These are phyloP conservation scores for Diaporthe velutina DNA, from an alignment of 2,329 filamentous ascomycete genomes.

Conservation along the genomic window DNA sequence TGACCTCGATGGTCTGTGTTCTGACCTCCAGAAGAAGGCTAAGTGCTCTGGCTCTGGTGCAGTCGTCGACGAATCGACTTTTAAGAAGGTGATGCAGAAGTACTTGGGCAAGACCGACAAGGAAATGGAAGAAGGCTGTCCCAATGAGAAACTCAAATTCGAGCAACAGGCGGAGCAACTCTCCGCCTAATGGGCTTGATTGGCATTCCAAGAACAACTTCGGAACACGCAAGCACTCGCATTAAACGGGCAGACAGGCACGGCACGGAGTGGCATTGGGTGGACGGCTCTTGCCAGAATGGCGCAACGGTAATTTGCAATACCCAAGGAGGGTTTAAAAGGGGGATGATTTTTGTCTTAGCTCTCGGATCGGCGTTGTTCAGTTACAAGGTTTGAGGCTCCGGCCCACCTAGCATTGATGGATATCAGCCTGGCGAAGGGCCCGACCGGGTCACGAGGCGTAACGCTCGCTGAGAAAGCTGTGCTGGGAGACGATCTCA, in stretches of 20 bases:
- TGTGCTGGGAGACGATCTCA: neutral
- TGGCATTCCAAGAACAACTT: neutral
- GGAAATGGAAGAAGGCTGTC: constrained; percentile 32
- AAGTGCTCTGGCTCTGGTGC: constrained; percentile 93
- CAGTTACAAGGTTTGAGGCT: constrained; percentile 22
- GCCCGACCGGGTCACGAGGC: constrained; percentile 19
- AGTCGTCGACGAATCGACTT: constrained; percentile 89
- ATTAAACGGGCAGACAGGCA: constrained; percentile 8
- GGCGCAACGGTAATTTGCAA: constrained; percentile 37
- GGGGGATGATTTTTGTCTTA: constrained; percentile 14
- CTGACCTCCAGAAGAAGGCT: constrained; percentile 93
- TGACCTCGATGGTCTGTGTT: constrained; percentile 92
- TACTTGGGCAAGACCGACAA: constrained; percentile 62
- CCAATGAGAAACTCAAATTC: neutral
- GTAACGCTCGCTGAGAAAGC: constrained; percentile 28
- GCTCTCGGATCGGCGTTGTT: constrained; percentile 32
- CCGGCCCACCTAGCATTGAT: constrained; percentile 23
- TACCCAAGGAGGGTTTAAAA: constrained; percentile 31
- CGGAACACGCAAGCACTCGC: constrained; percentile 1
- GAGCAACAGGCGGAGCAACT: neutral
- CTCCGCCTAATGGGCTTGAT: neutral
- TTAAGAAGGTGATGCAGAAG: constrained; percentile 81
- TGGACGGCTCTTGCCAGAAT: constrained; percentile 27
- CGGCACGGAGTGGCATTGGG: constrained; percentile 20
- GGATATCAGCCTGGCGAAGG: constrained; percentile 30